Conservation (phyloP, 2,329 filamentous ascomycete genomes). For the Monilinia laxa region DNA sequence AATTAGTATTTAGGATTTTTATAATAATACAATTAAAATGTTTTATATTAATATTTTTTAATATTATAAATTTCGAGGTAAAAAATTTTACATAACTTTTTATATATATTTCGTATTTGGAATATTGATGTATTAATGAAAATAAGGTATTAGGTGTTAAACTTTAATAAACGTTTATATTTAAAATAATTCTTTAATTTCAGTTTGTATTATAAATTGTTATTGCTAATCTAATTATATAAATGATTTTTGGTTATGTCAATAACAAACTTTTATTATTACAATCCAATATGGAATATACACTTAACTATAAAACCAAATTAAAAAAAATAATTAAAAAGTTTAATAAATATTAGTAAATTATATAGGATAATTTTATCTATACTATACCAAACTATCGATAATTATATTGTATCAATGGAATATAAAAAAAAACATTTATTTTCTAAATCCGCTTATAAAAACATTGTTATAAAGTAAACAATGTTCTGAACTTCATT, state of each 20-base stretch:
- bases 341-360: background rate
- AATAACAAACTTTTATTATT: background rate
- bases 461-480: constrained; percentile 3
- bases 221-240: constrained; percentile 8
- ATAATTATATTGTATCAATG: constrained; percentile 1
- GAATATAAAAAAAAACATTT: constrained; percentile 8
- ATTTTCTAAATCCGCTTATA: constrained; percentile 4
- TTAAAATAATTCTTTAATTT: constrained; percentile 9
- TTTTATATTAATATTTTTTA: too few species aligned
- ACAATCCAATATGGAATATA: background rate
- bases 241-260: constrained; percentile 11
- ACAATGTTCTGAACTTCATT: constrained; percentile 13
- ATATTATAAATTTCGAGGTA: too few species aligned
- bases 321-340: background rate
- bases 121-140: too few species aligned
- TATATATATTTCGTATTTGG: too few species aligned
- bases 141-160: constrained; percentile 5
- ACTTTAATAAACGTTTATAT: constrained; percentile 3
- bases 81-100: too few species aligned
- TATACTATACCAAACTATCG: constrained; percentile 2
- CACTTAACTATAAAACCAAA: background rate
- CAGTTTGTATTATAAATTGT: background rate
- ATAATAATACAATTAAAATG: too few species aligned
- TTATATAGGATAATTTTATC: background rate
- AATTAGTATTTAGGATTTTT: too few species aligned